These are phyloP conservation scores for Scutellaria minor DNA, from an alignment of 257 asterid species.

Conservation along the genomic window DNA sequence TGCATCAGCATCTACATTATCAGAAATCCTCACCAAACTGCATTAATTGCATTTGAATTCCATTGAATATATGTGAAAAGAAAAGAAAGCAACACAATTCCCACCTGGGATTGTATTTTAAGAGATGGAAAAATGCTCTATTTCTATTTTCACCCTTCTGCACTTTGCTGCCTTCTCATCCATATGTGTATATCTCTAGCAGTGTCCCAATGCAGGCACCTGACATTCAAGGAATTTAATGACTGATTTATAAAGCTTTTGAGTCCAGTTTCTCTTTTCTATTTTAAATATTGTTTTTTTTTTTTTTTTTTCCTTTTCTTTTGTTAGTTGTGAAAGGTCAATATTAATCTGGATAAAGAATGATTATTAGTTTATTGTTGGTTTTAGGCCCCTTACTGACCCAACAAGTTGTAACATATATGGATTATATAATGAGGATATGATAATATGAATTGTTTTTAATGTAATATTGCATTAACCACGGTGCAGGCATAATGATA, in stretches of 20 bases:
- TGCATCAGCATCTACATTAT: conserved; percentile 53
- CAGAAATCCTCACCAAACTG: conserved; percentile 59
- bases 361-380: too few species aligned
- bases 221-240: conserved; percentile 38
- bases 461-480: too few species aligned
- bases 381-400: too few species aligned
- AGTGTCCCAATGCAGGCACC: conserved; percentile 33
- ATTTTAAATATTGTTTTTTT: neutral
- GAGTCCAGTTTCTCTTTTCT: neutral
- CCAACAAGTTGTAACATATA: too few species aligned
- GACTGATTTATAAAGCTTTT: neutral
- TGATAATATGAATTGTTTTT: too few species aligned
- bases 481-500: too few species aligned
- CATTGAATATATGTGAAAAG: conserved; percentile 28
- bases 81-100: conserved; percentile 21
- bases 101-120: conserved; percentile 32
- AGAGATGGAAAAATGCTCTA: conserved; percentile 14
- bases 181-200: neutral
- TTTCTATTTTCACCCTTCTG: conserved; percentile 6
- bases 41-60: conserved; percentile 47
- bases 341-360: too few species aligned
- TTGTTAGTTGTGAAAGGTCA: too few species aligned
- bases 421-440: too few species aligned
- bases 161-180: conserved; percentile 7
- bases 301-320: neutral